A percentile compares a stretch with the other conserved stretches of the same genome.
phyloP scores from a whole-genome alignment of 805 yeast species.

The Metschnikowia rubicola region DNA sequence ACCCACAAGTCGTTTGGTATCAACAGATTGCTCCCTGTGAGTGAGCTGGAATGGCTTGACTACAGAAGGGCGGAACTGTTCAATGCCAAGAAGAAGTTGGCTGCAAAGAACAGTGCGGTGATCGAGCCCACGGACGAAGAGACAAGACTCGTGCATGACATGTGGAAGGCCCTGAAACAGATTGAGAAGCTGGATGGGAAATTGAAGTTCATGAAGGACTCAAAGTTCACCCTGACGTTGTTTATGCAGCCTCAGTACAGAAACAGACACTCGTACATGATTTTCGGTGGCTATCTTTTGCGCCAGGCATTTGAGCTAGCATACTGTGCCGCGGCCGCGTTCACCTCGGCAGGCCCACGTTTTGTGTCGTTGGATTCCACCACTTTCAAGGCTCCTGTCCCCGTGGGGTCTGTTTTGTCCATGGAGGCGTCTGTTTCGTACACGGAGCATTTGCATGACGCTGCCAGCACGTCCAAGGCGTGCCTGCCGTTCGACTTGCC shows the following conservation, averaged over 20 bases:
- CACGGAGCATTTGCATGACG: constrained; percentile 70
- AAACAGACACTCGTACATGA: constrained; percentile 90
- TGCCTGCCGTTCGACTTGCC: constrained; percentile 44
- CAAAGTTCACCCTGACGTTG: constrained; percentile 68
- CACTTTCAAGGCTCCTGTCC: constrained; percentile 90
- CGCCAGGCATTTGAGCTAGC: constrained; percentile 93
- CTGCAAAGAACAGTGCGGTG: constrained; percentile 62
- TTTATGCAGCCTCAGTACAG: constrained; percentile 97
- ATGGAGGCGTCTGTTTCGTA: constrained; percentile 81
- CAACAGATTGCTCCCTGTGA: constrained; percentile 71
- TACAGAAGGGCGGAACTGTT: constrained; percentile 86
- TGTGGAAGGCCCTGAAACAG: constrained; percentile 52
- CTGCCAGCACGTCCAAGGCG: constrained; percentile 15
- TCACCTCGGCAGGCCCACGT: constrained; percentile 80
- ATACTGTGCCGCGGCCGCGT: constrained; percentile 87
- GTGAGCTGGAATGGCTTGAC: constrained; percentile 76
- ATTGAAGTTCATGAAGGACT: constrained; percentile 65
- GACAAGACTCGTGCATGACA: constrained; percentile 66
- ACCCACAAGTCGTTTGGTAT: constrained; percentile 89
- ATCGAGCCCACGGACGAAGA: constrained; percentile 68
- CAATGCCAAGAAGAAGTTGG: constrained; percentile 78
- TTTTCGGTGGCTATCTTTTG: constrained; percentile 90
- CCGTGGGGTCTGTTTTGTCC: constrained; percentile 86
- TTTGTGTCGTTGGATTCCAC: constrained; percentile 88
- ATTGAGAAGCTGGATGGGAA: constrained; percentile 3